Conservation (phyloP, 1,284 basidiomycete species). For the Pseudomicrostroma phylloplanum region DNA sequence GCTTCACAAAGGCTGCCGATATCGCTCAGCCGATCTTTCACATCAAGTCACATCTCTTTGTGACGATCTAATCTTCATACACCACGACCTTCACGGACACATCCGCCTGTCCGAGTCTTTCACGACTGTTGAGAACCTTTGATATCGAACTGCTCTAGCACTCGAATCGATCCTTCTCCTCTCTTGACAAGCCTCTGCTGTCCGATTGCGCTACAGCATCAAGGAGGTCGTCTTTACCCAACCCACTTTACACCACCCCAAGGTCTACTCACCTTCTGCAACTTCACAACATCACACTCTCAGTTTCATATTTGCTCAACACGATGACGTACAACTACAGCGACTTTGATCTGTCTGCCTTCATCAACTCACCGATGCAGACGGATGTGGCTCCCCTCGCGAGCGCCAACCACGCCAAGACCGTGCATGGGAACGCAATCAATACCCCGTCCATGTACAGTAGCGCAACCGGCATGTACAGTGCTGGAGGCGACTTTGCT, state of each 20-base stretch:
- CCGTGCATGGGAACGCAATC: not conserved
- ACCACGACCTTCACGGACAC: not conserved
- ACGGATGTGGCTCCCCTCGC: not conserved
- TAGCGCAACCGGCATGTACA: no score
- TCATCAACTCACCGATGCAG: slow-evolving; percentile 16
- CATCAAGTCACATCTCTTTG: not conserved
- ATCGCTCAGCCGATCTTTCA: not conserved
- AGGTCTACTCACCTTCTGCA: not conserved
- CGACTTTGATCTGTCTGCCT: slow-evolving; percentile 15
- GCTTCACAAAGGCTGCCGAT: slow-evolving; percentile 3
- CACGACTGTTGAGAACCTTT: not conserved
- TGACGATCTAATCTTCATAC: not conserved
- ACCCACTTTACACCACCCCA: not conserved
- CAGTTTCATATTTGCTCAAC: not conserved
- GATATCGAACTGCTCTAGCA: not conserved
- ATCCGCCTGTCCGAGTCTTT: no score
- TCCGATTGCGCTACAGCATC: slow-evolving; percentile 8
- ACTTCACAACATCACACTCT: not conserved
- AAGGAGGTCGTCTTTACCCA: not conserved
- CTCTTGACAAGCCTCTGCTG: not conserved
- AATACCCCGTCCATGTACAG: no score
- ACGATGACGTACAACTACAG: not conserved
- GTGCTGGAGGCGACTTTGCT: no score
- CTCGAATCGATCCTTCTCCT: not conserved
- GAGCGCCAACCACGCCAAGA: not conserved